These are phyloP conservation scores for Lichina pygmaea DNA, from an alignment of 495 filamentous ascomycete species.

Conservation along the genomic window DNA sequence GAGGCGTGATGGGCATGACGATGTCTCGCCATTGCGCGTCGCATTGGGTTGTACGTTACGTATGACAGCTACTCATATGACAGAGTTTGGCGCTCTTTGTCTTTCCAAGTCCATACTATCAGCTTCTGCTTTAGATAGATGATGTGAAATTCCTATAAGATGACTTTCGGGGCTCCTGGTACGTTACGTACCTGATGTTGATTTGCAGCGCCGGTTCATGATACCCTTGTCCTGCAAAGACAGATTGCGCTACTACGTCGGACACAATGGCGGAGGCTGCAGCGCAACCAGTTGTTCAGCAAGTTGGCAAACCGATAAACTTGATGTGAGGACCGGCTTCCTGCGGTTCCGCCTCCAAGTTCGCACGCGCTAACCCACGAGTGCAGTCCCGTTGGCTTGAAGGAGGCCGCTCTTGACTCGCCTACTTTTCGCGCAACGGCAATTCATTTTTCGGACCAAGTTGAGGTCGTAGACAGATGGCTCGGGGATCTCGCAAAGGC, in stretches of 20 bases:
- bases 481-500: slow-evolving; percentile 64
- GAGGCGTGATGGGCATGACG: too few species aligned
- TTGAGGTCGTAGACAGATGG: slow-evolving; percentile 82
- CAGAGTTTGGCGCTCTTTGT: too few species aligned
- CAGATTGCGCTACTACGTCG: background rate
- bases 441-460: slow-evolving; percentile 71
- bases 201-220: too few species aligned
- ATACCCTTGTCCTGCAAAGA: too few species aligned
- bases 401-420: slow-evolving; percentile 86
- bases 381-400: slow-evolving; percentile 54
- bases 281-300: slow-evolving; percentile 18
- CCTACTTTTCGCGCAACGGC: slow-evolving; percentile 82
- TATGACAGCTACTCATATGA: too few species aligned
- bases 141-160: too few species aligned
- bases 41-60: too few species aligned
- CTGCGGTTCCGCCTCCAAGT: background rate
- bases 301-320: slow-evolving; percentile 26
- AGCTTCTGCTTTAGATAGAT: too few species aligned
- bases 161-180: too few species aligned
- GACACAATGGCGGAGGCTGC: slow-evolving; percentile 4
- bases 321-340: slow-evolving; percentile 19
- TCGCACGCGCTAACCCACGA: background rate
- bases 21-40: too few species aligned
- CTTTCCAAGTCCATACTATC: too few species aligned
- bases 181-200: too few species aligned